A percentile compares a stretch with the other conserved stretches of the same genome.
phyloP scores from a whole-genome alignment of 2,329 filamentous ascomycete species.

The Penicillium sp. region DNA sequence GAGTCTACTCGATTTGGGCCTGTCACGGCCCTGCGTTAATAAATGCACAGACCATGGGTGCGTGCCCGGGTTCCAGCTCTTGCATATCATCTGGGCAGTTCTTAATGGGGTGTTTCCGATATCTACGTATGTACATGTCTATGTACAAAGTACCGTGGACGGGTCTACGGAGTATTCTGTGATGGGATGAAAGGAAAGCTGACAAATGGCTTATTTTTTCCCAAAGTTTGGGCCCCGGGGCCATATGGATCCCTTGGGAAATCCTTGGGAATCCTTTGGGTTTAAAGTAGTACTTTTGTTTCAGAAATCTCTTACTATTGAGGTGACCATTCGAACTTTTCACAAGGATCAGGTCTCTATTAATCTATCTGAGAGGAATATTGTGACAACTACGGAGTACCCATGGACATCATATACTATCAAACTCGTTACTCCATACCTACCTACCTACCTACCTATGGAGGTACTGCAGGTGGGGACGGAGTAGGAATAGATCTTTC shows the following conservation, averaged over 20 bases:
- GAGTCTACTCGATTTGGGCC: not conserved
- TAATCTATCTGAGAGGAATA: not conserved
- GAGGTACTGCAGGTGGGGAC: not conserved
- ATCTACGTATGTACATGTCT: too few species aligned
- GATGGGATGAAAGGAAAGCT: not conserved
- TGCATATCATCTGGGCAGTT: not conserved
- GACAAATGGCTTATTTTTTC: not conserved
- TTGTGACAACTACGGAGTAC: not conserved
- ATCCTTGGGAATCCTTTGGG: not conserved
- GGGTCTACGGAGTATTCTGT: too few species aligned
- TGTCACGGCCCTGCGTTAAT: not conserved
- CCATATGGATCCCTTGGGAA: not conserved
- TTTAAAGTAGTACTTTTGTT: not conserved
- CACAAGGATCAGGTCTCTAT: not conserved
- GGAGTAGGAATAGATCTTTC: not conserved
- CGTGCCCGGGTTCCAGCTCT: not conserved
- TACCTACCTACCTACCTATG: not conserved
- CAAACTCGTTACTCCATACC: not conserved
- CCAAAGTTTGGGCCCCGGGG: not conserved
- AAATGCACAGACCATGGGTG: constrained; percentile 8
- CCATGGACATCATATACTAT: not conserved
- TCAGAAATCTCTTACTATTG: not conserved
- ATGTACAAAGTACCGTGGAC: not conserved
- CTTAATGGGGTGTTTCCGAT: not conserved
- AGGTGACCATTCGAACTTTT: not conserved